These are phyloP conservation scores for Wickerhamomyces hampshirensis DNA, from an alignment of 805 yeast genomes.

Conservation along the genomic window DNA sequence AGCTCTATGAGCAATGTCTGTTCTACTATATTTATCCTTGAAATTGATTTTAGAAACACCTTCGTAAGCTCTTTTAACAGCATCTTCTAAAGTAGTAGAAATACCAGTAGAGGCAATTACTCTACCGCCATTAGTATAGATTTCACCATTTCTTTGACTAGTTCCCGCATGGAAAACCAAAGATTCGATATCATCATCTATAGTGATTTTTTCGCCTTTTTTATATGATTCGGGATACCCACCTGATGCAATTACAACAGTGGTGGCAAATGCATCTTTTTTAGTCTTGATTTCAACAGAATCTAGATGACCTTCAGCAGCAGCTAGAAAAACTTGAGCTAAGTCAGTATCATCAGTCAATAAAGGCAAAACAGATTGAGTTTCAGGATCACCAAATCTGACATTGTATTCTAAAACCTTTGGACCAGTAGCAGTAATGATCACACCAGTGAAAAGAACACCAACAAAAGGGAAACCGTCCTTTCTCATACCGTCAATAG, in stretches of 20 bases:
- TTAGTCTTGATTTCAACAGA: conserved; percentile 59
- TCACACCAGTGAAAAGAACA: conserved; percentile 90
- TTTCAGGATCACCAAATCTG: conserved; percentile 98
- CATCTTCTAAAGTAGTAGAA: conserved; percentile 67
- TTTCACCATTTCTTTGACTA: conserved; percentile 43
- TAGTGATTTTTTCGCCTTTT: conserved; percentile 80
- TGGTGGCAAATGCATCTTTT: conserved; percentile 64
- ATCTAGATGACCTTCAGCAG: conserved; percentile 92
- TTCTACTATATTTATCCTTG: conserved; percentile 75
- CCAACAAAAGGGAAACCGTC: conserved; percentile 97
- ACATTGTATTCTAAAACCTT: conserved; percentile 96
- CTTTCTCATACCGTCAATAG: conserved; percentile 92
- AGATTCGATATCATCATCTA: conserved; percentile 48
- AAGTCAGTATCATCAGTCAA: conserved; percentile 81
- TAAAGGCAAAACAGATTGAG: conserved; percentile 92
- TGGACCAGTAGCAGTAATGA: conserved; percentile 85
- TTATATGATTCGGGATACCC: conserved; percentile 89
- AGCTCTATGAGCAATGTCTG: conserved; percentile 94
- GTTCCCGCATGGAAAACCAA: conserved; percentile 97
- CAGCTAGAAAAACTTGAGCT: conserved; percentile 87
- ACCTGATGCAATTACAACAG: conserved; percentile 95
- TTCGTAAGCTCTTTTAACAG: conserved; percentile 80
- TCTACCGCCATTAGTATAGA: conserved; percentile 92
- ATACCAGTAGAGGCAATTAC: conserved; percentile 93
- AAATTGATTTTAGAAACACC: conserved; percentile 79